Evolutionary conservation across 192 early-diverging fungal species (phyloP).

Genomic region (Umbelopsis ramanniana): DNA sequence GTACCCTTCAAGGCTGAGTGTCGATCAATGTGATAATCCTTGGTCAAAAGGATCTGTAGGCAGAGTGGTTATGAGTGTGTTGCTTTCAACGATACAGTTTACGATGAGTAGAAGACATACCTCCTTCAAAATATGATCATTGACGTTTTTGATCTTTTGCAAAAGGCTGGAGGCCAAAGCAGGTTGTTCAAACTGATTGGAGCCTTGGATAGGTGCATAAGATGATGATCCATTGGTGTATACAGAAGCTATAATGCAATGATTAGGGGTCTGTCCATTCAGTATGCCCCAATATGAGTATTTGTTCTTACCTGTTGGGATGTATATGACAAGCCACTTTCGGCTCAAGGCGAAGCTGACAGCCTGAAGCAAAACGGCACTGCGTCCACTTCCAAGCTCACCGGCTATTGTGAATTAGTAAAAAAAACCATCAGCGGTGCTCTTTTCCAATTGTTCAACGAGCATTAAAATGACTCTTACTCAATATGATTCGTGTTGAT

Average conservation of each 20-base stretch:
- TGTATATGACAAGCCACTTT: constrained; percentile 60
- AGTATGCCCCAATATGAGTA: too few relatives aligned
- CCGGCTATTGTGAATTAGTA: constrained; percentile 40
- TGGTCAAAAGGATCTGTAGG: constrained; percentile 19
- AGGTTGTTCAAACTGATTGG: constrained; percentile 51
- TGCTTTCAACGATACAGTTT: constrained; percentile 16
- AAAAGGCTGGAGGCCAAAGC: constrained; percentile 40
- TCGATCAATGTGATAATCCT: constrained; percentile 34
- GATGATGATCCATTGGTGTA: constrained; percentile 50
- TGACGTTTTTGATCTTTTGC: constrained; percentile 47
- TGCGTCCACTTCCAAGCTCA: constrained; percentile 53
- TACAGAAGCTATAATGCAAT: constrained; percentile 37
- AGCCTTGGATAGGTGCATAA: constrained; percentile 41
- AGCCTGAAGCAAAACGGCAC: constrained; percentile 51
- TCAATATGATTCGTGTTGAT: constrained; percentile 43
- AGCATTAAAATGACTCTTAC: constrained; percentile 11
- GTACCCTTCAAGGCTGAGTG: constrained; percentile 41
- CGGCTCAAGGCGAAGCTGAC: constrained; percentile 46
- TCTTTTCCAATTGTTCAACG: not conserved
- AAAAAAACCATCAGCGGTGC: not conserved
- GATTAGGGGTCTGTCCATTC: too few relatives aligned
- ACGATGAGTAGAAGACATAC: not conserved
- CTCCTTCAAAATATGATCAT: constrained; percentile 37
- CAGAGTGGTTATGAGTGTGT: too few relatives aligned
- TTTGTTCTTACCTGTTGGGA: constrained; percentile 44